A percentile compares a stretch with the other conserved stretches of the same genome.
Evolutionary conservation across 2,329 filamentous ascomycete genomes (phyloP).

Genomic region (Colletotrichum spaethianum): DNA sequence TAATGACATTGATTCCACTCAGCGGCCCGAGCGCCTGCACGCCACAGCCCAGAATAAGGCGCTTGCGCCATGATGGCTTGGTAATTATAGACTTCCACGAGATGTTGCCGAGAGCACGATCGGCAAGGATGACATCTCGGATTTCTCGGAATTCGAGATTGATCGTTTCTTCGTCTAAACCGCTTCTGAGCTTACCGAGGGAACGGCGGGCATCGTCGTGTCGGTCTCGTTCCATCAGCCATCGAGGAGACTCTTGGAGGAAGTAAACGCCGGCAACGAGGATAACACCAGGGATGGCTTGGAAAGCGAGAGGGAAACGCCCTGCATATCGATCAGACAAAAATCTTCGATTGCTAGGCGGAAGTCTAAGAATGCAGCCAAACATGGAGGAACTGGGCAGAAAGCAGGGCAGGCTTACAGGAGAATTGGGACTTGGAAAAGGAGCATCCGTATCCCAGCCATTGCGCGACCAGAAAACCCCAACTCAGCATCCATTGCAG

Average conservation of each 20-base stretch:
- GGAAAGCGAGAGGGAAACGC: conserved; percentile 51
- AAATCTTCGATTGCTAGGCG: conserved; percentile 33
- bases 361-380: conserved; percentile 34
- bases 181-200: conserved; percentile 51
- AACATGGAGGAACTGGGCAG: conserved; percentile 39
- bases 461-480: conserved; percentile 56
- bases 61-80: conserved; percentile 59
- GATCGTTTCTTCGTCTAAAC: conserved; percentile 50
- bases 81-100: conserved; percentile 58
- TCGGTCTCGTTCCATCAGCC: conserved; percentile 53
- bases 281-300: conserved; percentile 46
- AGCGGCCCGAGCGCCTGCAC: conserved; percentile 64
- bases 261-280: conserved; percentile 46
- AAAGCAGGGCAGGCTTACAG: conserved; percentile 47
- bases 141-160: conserved; percentile 59
- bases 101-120: conserved; percentile 51
- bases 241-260: conserved; percentile 46
- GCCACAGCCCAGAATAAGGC: conserved; percentile 61
- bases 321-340: conserved; percentile 28
- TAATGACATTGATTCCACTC: conserved; percentile 55
- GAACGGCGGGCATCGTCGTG: conserved; percentile 51
- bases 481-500: conserved; percentile 61
- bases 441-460: conserved; percentile 51
- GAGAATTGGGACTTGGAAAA: conserved; percentile 47
- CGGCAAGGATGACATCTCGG: conserved; percentile 54